Evolutionary conservation across 208 protist genomes (phyloP).

Genomic region (Wallacemonas rigidus): DNA sequence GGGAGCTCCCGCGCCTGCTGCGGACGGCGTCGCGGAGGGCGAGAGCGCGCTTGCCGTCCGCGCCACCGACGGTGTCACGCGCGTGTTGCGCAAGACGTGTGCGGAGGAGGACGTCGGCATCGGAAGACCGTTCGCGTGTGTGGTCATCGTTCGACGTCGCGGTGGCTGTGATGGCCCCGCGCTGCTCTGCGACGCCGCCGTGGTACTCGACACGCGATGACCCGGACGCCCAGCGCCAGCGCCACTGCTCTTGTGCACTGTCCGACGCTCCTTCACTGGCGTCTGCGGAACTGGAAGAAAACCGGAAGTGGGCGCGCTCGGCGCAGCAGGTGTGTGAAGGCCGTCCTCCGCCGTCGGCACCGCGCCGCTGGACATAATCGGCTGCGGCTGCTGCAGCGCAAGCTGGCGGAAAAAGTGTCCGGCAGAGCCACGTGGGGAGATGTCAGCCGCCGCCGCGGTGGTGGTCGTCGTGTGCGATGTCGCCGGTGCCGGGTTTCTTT

Average conservation of each 20-base stretch:
- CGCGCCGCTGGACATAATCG: background rate
- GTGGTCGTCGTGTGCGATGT: too few relatives aligned
- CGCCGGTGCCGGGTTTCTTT: too few relatives aligned
- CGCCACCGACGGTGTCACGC: background rate
- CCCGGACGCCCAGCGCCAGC: background rate
- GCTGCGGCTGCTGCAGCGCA: background rate
- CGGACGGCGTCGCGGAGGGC: background rate
- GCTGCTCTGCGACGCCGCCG: background rate
- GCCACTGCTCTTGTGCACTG: conserved; percentile 23
- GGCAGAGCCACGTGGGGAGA: background rate
- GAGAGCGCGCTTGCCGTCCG: background rate
- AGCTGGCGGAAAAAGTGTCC: conserved; percentile 14
- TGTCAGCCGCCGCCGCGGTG: too few relatives aligned
- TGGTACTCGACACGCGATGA: background rate
- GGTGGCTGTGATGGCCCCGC: background rate
- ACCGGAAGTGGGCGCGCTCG: background rate
- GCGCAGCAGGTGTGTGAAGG: conserved; percentile 3
- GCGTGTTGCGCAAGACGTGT: too few relatives aligned
- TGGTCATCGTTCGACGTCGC: too few relatives aligned
- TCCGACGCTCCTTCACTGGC: conserved; percentile 44
- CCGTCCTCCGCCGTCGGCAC: background rate
- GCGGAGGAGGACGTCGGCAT: too few relatives aligned
- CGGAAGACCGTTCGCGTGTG: too few relatives aligned
- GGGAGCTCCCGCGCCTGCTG: conserved; percentile 11
- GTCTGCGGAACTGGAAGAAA: conserved; percentile 27